Conservation (phyloP, 306 rosid species). For the Glycine soja region DNA sequence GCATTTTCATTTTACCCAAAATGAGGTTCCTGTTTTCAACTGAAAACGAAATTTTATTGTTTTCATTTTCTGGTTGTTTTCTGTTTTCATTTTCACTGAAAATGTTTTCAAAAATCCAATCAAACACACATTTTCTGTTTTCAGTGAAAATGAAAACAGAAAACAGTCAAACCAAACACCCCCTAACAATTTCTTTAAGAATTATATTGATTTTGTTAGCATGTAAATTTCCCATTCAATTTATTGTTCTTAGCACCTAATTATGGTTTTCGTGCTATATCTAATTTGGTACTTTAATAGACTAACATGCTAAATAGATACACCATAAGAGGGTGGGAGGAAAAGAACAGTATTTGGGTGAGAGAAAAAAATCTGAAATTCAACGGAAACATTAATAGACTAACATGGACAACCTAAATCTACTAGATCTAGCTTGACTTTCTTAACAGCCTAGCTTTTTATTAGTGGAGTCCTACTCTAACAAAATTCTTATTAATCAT, state of each 20-base stretch:
- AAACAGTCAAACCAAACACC: too few relatives aligned
- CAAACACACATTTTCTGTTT: too few relatives aligned
- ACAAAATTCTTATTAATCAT: slow-evolving; percentile 25
- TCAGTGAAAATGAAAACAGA: too few relatives aligned
- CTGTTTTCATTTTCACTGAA: too few relatives aligned
- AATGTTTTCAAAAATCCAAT: too few relatives aligned
- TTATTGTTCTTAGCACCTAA: not conserved
- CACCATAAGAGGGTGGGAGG: not conserved
- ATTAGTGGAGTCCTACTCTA: slow-evolving; percentile 13
- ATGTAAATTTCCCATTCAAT: slow-evolving; percentile 19
- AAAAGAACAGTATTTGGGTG: not conserved
- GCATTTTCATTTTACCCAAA: too few relatives aligned
- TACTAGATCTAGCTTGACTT: slow-evolving; percentile 20
- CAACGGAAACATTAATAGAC: slow-evolving; percentile 1
- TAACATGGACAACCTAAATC: not conserved
- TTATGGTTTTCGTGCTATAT: slow-evolving; percentile 10
- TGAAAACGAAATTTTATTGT: too few relatives aligned
- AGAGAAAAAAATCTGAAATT: not conserved
- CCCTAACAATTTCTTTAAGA: slow-evolving; percentile 15
- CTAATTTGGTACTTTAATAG: slow-evolving; percentile 3
- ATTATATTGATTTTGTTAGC: slow-evolving; percentile 2
- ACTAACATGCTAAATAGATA: too few relatives aligned
- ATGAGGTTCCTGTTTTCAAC: too few relatives aligned
- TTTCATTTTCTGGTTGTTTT: too few relatives aligned
- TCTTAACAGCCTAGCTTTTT: not conserved